Conservation (phyloP, 1,139 yeast species). For the Protomyces macrosporus region DNA sequence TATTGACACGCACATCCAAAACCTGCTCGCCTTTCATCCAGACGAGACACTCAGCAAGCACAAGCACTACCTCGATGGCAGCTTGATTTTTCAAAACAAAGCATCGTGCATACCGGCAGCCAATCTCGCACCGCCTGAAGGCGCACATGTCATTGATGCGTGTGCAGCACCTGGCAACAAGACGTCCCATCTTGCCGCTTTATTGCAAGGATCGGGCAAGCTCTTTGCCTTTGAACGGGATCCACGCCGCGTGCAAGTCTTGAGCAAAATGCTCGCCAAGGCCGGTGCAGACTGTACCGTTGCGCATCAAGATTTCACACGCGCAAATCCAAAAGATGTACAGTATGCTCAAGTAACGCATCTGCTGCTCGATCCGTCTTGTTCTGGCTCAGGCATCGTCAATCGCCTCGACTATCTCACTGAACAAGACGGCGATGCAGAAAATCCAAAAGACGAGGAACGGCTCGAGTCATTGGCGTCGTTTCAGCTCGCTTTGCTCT, state of each 20-base stretch:
- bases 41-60: constrained; percentile 5
- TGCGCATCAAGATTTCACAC: constrained; percentile 80
- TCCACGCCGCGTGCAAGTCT: constrained; percentile 59
- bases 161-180: constrained; percentile 99
- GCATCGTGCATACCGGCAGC: constrained; percentile 96
- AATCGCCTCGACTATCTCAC: constrained; percentile 61
- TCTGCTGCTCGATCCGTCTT: constrained; percentile 88
- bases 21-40: constrained; percentile 64
- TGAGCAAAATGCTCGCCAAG: constrained; percentile 67
- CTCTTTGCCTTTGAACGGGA: constrained; percentile 88
- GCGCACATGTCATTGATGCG: constrained; percentile 70
- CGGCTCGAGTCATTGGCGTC: constrained; percentile 70
- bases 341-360: constrained; percentile 52
- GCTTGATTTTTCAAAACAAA: constrained; percentile 84
- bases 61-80: constrained; percentile 56
- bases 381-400: constrained; percentile 96
- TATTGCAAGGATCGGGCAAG: constrained; percentile 39
- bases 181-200: constrained; percentile 84
- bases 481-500: constrained; percentile 79
- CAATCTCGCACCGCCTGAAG: constrained; percentile 57
- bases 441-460: constrained; percentile 39
- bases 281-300: constrained; percentile 77
- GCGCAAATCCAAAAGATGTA: constrained; percentile 52
- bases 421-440: constrained; percentile 33
- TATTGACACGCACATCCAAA: constrained; percentile 48